A percentile compares a stretch with the other conserved stretches of the same genome.
Evolutionary conservation across 2,329 filamentous ascomycete genomes (phyloP).

Genomic region (Venturia pyrina): DNA sequence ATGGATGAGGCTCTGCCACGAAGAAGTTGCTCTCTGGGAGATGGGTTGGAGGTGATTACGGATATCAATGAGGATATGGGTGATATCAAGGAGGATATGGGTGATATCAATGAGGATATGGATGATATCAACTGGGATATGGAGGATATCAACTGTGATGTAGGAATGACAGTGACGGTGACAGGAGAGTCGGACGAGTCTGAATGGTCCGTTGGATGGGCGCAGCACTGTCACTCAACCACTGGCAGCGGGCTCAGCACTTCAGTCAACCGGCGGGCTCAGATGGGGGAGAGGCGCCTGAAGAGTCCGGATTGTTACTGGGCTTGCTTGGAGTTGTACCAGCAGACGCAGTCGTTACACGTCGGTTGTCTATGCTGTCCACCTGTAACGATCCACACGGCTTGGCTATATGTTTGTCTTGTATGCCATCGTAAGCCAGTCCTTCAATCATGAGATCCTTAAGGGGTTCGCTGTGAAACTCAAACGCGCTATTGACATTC

Average conservation of each 20-base stretch:
- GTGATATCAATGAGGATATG: too few relatives aligned
- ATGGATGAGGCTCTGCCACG: neutral
- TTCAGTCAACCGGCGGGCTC: too few relatives aligned
- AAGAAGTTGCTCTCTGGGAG: neutral
- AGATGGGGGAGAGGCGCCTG: neutral
- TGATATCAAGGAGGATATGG: neutral
- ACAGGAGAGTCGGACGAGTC: too few relatives aligned
- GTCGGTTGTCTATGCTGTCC: neutral
- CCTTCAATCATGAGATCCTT: neutral
- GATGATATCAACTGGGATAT: neutral
- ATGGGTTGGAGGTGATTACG: neutral
- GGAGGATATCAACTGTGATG: too few relatives aligned
- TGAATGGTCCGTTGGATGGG: neutral
- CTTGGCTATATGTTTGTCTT: neutral
- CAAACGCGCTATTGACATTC: neutral
- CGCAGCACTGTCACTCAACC: neutral
- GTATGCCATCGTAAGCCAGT: neutral
- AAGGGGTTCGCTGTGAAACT: neutral
- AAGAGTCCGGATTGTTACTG: neutral
- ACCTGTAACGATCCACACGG: neutral
- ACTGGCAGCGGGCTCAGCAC: too few relatives aligned
- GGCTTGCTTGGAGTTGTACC: neutral
- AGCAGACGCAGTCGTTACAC: neutral
- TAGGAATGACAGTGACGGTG: neutral
- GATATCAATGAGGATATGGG: neutral